Percentiles rank a stretch among this genome's conserved stretches.
These are phyloP conservation scores for Colletotrichum sp. DNA, from an alignment of 2,329 filamentous ascomycete species.

Conservation along the genomic window DNA sequence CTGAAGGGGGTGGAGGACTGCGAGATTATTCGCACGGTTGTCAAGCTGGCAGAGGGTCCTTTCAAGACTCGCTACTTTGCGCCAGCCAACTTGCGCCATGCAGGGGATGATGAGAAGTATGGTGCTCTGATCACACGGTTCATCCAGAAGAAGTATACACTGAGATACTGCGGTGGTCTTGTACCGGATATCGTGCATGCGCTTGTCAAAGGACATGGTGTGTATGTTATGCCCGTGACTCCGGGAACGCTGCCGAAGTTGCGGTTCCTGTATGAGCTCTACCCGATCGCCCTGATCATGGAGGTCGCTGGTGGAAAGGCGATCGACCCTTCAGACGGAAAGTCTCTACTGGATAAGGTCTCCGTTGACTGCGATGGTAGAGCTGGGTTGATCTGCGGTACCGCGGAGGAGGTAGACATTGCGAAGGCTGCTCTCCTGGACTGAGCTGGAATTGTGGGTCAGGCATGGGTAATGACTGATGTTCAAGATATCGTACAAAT, in stretches of 20 bases:
- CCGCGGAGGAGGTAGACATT: conserved; percentile 48
- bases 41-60: conserved; percentile 41
- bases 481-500: not conserved
- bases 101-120: conserved; percentile 55
- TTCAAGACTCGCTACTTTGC: conserved; percentile 63
- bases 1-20: conserved; percentile 36
- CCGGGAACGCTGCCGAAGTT: conserved; percentile 58
- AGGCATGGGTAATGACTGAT: not conserved
- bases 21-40: conserved; percentile 43
- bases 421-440: conserved; percentile 27
- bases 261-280: conserved; percentile 61
- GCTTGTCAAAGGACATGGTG: conserved; percentile 63
- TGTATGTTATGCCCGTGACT: conserved; percentile 64
- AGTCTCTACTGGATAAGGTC: conserved; percentile 40
- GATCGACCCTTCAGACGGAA: conserved; percentile 50
- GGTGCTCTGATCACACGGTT: conserved; percentile 52
- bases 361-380: conserved; percentile 51
- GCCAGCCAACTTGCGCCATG: conserved; percentile 64
- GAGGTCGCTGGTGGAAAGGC: conserved; percentile 64
- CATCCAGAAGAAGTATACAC: conserved; percentile 58
- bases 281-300: conserved; percentile 62
- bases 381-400: conserved; percentile 56
- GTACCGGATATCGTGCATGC: conserved; percentile 66
- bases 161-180: conserved; percentile 64
- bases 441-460: not conserved